Percentiles rank a stretch among this genome's conserved stretches.
Conservation (phyloP, 2,329 filamentous ascomycete genomes). For the Hypoxylon rubiginosum region DNA sequence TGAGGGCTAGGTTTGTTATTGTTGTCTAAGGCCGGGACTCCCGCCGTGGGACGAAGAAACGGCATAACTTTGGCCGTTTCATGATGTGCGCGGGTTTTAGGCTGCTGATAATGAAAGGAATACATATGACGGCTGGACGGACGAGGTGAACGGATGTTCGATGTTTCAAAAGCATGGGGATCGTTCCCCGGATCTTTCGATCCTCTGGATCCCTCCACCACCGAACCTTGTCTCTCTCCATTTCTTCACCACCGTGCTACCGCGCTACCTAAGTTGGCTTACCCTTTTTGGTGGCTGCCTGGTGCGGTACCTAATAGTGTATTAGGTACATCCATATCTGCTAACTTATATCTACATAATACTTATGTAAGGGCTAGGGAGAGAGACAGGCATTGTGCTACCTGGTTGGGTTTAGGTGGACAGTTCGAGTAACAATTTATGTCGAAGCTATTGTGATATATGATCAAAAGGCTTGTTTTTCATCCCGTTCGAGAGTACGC, state of each 20-base stretch:
- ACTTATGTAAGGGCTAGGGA: neutral
- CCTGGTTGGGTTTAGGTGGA: constrained; percentile 14
- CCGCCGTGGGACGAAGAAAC: constrained; percentile 4
- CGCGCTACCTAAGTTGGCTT: neutral
- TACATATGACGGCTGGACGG: neutral
- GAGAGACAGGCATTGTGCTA: constrained; percentile 2
- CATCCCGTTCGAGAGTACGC: constrained; percentile 18
- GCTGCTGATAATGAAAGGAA: neutral
- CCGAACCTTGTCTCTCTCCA: neutral
- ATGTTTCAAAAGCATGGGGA: constrained; percentile 7
- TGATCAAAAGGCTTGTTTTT: constrained; percentile 8
- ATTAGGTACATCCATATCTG: neutral
- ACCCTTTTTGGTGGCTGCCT: constrained; percentile 4
- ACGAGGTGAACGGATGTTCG: neutral
- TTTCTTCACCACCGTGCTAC: neutral
- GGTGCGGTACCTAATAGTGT: neutral
- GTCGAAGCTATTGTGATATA: constrained; percentile 7
- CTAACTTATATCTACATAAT: neutral
- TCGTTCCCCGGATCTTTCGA: constrained; percentile 4
- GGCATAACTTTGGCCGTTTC: constrained; percentile 5
- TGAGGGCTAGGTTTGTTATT: constrained; percentile 24
- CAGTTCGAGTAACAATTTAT: neutral
- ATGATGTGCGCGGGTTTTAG: neutral
- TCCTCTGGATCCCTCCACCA: neutral
- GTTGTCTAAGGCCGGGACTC: neutral